These are phyloP conservation scores for Spergularia bocconei DNA, from an alignment of 148 eudicot species.

Conservation along the genomic window DNA sequence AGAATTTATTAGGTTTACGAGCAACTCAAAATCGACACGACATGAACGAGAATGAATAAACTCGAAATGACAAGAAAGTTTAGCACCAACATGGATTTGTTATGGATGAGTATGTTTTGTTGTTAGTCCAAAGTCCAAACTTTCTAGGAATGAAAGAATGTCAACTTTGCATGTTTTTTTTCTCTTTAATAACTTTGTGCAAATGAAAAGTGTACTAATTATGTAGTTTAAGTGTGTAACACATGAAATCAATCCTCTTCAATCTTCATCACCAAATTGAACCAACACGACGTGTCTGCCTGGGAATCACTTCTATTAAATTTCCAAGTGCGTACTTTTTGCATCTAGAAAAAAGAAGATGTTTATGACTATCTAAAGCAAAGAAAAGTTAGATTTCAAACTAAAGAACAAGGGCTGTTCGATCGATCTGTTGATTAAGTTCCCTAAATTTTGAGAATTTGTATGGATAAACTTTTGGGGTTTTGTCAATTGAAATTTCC, in stretches of 20 bases:
- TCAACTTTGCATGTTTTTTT: not conserved
- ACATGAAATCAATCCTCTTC: not conserved
- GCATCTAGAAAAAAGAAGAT: slow-evolving; percentile 14
- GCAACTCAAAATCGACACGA: too few species aligned
- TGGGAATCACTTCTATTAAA: slow-evolving; percentile 22
- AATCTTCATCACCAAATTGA: slow-evolving; percentile 12
- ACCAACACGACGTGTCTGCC: slow-evolving; percentile 10
- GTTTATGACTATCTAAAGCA: not conserved
- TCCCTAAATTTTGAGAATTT: slow-evolving; percentile 10
- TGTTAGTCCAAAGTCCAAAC: not conserved
- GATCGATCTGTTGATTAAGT: not conserved
- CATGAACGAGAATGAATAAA: too few species aligned
- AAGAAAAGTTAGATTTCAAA: not conserved
- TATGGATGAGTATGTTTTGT: too few species aligned
- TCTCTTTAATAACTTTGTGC: not conserved
- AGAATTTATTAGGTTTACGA: too few species aligned
- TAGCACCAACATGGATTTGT: too few species aligned
- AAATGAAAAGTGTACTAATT: slow-evolving; percentile 7
- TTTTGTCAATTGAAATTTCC: not conserved
- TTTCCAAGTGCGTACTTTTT: slow-evolving; percentile 12
- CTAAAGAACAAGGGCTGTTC: not conserved
- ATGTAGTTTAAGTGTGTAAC: not conserved
- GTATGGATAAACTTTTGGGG: not conserved
- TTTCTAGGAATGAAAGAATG: not conserved
- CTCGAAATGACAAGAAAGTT: too few species aligned